A percentile compares a stretch with the other conserved stretches of the same genome.
Evolutionary conservation across 2,329 filamentous ascomycete species (phyloP).

Genomic region (Sarocladium oryzae): DNA sequence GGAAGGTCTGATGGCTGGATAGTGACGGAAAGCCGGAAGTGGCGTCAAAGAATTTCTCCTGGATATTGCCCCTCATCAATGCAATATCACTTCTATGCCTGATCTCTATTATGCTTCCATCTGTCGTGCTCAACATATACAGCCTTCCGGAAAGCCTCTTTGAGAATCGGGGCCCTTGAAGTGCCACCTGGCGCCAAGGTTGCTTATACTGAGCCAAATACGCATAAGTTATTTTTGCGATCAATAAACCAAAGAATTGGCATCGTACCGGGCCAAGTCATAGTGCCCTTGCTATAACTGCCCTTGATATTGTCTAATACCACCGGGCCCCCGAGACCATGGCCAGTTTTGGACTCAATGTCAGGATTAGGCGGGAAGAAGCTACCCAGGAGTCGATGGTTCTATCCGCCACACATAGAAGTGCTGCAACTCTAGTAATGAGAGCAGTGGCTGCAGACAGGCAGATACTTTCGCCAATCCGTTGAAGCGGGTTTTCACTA

Average conservation of each 20-base stretch:
- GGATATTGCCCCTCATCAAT: no score
- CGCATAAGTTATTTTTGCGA: constrained; percentile 38
- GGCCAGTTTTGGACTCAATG: constrained; percentile 24
- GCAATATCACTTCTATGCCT: no score
- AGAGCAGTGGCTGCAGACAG: constrained; percentile 35
- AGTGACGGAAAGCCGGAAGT: no score
- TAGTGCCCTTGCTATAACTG: constrained; percentile 35
- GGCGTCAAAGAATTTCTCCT: no score
- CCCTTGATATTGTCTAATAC: constrained; percentile 33
- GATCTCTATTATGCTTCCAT: no score
- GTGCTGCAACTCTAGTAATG: no score
- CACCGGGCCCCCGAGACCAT: constrained; percentile 35
- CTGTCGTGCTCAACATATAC: constrained; percentile 14
- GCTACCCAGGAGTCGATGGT: no score
- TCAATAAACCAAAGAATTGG: constrained; percentile 43
- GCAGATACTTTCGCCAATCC: no score
- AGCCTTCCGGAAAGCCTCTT: neutral
- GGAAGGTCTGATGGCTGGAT: no score
- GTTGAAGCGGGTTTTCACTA: constrained; percentile 29
- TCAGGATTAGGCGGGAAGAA: constrained; percentile 31
- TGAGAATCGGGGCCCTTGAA: neutral
- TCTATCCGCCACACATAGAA: no score
- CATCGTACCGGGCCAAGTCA: constrained; percentile 40
- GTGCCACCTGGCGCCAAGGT: constrained; percentile 24
- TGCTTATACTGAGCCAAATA: constrained; percentile 33